Evolutionary conservation across 148 eudicot species (phyloP).

Genomic region (Silene latifolia): DNA sequence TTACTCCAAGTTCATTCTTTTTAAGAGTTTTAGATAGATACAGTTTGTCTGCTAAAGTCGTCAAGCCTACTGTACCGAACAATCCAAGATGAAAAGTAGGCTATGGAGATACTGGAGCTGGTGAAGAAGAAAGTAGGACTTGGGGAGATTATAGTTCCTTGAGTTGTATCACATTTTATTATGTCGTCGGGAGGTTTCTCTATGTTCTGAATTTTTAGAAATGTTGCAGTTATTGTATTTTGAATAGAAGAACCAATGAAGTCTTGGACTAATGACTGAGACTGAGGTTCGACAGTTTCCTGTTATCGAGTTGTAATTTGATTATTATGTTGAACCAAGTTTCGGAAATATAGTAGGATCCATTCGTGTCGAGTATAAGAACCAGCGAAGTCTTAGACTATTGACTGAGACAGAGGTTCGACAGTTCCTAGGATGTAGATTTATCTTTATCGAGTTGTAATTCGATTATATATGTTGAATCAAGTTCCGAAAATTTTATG

Average conservation of each 20-base stretch:
- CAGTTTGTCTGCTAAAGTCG: no score
- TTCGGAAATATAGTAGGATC: not conserved
- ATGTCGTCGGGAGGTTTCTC: not conserved
- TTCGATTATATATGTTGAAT: not conserved
- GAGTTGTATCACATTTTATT: slow-evolving; percentile 6
- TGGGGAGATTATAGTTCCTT: slow-evolving; percentile 2
- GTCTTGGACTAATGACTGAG: slow-evolving; percentile 18
- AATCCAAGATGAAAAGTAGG: no score
- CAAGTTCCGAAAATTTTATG: not conserved
- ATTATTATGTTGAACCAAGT: not conserved
- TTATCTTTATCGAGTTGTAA: not conserved
- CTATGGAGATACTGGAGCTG: no score
- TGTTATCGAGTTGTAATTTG: not conserved
- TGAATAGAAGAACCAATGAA: slow-evolving; percentile 7
- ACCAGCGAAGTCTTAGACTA: slow-evolving; percentile 18
- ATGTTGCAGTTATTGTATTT: not conserved
- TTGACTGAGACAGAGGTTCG: slow-evolving; percentile 9
- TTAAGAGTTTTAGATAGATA: no score
- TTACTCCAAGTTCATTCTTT: no score
- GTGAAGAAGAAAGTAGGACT: no score
- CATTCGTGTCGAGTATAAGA: not conserved
- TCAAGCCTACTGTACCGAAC: no score
- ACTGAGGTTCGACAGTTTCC: not conserved
- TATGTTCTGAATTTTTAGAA: not conserved
- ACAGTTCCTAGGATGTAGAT: not conserved